A percentile compares a stretch with the other conserved stretches of the same genome.
phyloP scores from a whole-genome alignment of 306 rosid species.

The Vigna radiata region DNA sequence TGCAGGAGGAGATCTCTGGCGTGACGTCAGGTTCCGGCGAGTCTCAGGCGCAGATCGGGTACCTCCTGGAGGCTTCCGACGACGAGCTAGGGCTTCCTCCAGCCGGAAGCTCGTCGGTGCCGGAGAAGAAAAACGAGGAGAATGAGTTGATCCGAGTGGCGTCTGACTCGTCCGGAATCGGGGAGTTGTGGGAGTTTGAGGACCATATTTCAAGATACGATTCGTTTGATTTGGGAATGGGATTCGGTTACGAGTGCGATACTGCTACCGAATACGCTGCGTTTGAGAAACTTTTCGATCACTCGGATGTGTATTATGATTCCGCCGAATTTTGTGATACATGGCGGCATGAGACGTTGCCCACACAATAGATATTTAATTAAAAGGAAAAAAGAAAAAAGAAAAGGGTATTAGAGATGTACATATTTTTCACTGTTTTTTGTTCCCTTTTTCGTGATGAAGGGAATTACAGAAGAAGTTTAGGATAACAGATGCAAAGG shows the following conservation, averaged over 20 bases:
- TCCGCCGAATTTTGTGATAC: constrained; percentile 59
- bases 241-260: constrained; percentile 23
- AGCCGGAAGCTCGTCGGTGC: constrained; percentile 37
- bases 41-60: constrained; percentile 76
- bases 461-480: constrained; percentile 43
- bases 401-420: constrained; percentile 6
- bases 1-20: constrained; percentile 79
- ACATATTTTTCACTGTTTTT: constrained; percentile 3
- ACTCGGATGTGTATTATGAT: constrained; percentile 72
- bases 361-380: constrained; percentile 59
- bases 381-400: neutral
- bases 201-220: constrained; percentile 67
- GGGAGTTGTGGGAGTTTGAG: constrained; percentile 73
- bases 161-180: constrained; percentile 69
- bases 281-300: constrained; percentile 71
- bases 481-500: constrained; percentile 20
- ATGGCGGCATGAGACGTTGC: constrained; percentile 73
- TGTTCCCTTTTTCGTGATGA: neutral
- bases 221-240: constrained; percentile 63
- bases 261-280: constrained; percentile 52
- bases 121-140: constrained; percentile 42
- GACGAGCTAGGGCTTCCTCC: constrained; percentile 92
- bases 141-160: constrained; percentile 56
- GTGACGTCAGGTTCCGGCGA: constrained; percentile 67
- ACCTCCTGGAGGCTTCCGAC: constrained; percentile 84